phyloP scores from a whole-genome alignment of 257 asterid genomes.

The Haberlea rhodopensis region DNA sequence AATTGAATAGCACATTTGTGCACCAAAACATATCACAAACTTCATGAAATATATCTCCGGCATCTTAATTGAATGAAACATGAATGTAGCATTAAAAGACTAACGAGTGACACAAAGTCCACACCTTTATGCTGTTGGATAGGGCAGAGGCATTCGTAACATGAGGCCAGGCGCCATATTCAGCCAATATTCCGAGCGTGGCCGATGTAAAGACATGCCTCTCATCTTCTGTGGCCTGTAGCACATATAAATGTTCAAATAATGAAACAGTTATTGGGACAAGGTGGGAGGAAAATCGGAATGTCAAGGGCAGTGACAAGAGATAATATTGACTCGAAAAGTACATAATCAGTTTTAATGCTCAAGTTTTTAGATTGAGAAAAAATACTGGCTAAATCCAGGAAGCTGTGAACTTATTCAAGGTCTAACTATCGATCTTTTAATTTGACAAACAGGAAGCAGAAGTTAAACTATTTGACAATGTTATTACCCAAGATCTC shows the following conservation, averaged over 20 bases:
- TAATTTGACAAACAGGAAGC: background rate
- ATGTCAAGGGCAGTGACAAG: background rate
- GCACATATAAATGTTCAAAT: constrained; percentile 14
- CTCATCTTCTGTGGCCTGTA: constrained; percentile 54
- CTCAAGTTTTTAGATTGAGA: constrained; percentile 3
- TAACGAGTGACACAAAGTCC: constrained; percentile 11
- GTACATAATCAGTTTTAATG: background rate
- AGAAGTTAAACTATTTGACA: background rate
- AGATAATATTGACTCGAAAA: background rate
- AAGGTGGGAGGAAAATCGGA: constrained; percentile 5
- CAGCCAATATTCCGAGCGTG: constrained; percentile 46
- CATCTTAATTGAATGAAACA: background rate
- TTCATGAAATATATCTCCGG: background rate
- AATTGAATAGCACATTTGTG: background rate
- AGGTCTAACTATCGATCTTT: background rate
- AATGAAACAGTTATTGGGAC: background rate
- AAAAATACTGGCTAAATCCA: background rate
- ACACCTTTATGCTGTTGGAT: constrained; percentile 48
- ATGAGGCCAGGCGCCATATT: constrained; percentile 58
- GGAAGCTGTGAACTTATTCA: background rate
- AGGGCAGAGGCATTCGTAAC: constrained; percentile 51
- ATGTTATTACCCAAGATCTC: background rate
- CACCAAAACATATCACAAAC: background rate
- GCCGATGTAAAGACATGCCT: constrained; percentile 48
- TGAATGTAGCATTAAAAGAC: background rate